Percentiles rank a stretch among this genome's conserved stretches.
Evolutionary conservation across 768 basidiomycete species (phyloP).

Genomic region (Termitomyces sp.): DNA sequence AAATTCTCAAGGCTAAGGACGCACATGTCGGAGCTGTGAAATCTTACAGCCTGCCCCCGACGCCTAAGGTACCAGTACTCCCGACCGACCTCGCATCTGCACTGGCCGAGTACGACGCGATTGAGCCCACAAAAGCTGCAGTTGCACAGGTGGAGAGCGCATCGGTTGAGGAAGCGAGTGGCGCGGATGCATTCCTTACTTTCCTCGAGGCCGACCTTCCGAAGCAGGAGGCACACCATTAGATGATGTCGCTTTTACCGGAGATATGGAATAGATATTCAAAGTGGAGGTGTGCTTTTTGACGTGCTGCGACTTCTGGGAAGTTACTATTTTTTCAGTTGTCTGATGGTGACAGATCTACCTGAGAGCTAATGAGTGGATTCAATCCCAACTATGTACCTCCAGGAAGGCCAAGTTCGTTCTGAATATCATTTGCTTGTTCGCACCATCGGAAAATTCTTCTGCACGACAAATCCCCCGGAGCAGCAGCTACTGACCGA

Average conservation of each 20-base stretch:
- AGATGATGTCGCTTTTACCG: slow-evolving; percentile 11
- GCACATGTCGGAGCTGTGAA: slow-evolving; percentile 89
- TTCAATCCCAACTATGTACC: not conserved
- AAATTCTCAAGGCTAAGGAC: slow-evolving; percentile 66
- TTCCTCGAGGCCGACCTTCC: slow-evolving; percentile 77
- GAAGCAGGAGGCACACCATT: slow-evolving; percentile 28
- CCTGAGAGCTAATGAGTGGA: not conserved
- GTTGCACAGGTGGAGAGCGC: slow-evolving; percentile 27
- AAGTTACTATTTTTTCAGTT: not conserved
- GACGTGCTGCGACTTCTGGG: not conserved
- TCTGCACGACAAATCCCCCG: no score
- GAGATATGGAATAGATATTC: slow-evolving; percentile 11
- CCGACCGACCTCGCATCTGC: slow-evolving; percentile 87
- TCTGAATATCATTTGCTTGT: not conserved
- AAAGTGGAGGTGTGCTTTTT: slow-evolving; percentile 2
- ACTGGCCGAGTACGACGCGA: slow-evolving; percentile 78
- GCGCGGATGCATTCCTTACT: slow-evolving; percentile 73
- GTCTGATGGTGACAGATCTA: slow-evolving; percentile 6
- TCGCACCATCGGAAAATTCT: no score
- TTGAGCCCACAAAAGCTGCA: slow-evolving; percentile 60
- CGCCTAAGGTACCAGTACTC: slow-evolving; percentile 72
- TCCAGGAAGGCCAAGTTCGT: not conserved
- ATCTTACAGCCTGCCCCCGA: slow-evolving; percentile 66
- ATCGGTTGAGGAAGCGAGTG: slow-evolving; percentile 40
- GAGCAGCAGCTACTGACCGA: no score